These are phyloP conservation scores for Rasamsonia emersonii DNA, from an alignment of 2,329 filamentous ascomycete genomes.

Conservation along the genomic window DNA sequence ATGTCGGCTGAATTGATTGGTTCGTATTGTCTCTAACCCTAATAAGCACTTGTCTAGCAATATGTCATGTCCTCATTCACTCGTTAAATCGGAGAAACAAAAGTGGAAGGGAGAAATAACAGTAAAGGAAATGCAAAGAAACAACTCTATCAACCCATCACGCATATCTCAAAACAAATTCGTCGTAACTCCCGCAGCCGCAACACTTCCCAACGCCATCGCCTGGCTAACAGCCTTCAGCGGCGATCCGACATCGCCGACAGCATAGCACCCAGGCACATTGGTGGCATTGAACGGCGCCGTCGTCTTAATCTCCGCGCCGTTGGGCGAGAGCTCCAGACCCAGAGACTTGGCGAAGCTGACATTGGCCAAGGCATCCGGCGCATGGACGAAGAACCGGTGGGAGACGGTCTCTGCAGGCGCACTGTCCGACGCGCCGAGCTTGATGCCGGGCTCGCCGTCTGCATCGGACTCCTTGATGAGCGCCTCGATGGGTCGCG, in stretches of 20 bases:
- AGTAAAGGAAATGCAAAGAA: too few relatives aligned
- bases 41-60: too few relatives aligned
- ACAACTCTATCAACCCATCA: too few relatives aligned
- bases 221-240: conserved; percentile 6
- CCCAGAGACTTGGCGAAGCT: conserved; percentile 4
- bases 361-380: conserved; percentile 1
- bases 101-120: too few relatives aligned
- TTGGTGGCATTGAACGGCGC: conserved; percentile 4
- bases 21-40: too few relatives aligned
- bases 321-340: conserved; percentile 3
- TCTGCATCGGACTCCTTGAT: background rate
- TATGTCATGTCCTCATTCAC: too few relatives aligned
- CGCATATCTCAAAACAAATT: too few relatives aligned
- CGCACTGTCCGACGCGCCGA: background rate
- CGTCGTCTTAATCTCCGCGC: conserved; percentile 6
- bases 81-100: too few relatives aligned
- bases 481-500: conserved; percentile 4
- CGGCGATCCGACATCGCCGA: conserved; percentile 3
- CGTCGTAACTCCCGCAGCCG: conserved; percentile 3
- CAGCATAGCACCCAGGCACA: conserved; percentile 4
- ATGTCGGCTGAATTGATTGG: too few relatives aligned
- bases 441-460: background rate
- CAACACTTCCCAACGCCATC: conserved; percentile 4
- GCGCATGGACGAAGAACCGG: too few relatives aligned
- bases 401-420: too few relatives aligned